Evolutionary conservation across 345 rosid genomes (phyloP).

Genomic region (Arabidopsis thaliana): DNA sequence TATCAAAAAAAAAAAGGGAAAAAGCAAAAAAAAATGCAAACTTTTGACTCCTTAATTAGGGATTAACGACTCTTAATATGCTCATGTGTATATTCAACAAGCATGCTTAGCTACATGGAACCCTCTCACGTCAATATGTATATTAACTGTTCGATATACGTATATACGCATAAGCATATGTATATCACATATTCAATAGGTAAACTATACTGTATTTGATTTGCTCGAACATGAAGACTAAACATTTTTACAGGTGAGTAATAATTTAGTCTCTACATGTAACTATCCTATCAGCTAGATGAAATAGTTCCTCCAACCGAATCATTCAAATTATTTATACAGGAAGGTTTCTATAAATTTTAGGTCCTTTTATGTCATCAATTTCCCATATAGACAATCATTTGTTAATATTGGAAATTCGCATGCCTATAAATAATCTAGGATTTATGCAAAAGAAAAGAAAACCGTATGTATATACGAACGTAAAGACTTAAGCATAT

Average conservation of each 20-base stretch:
- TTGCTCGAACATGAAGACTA: too few relatives aligned
- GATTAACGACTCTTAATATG: background rate
- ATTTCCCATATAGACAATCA: background rate
- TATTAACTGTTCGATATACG: background rate
- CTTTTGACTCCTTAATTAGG: too few relatives aligned
- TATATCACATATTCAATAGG: conserved; percentile 10
- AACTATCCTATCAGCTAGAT: too few relatives aligned
- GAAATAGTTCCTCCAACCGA: too few relatives aligned
- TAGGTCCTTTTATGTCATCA: conserved; percentile 10
- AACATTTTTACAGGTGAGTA: too few relatives aligned
- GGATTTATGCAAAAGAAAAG: background rate
- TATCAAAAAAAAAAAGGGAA: background rate
- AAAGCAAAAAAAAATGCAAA: too few relatives aligned
- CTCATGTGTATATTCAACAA: background rate
- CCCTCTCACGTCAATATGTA: background rate
- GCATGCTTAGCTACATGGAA: conserved; percentile 22
- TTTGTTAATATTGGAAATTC: background rate
- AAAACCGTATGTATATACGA: background rate
- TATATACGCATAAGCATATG: conserved; percentile 2
- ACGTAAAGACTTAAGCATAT: background rate
- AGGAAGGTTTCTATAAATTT: background rate
- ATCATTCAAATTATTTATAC: too few relatives aligned
- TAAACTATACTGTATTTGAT: too few relatives aligned
- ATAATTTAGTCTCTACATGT: too few relatives aligned
- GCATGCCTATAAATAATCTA: background rate